phyloP scores from a whole-genome alignment of 805 yeast species.

The Saccharomycopsis synnaedendra region DNA sequence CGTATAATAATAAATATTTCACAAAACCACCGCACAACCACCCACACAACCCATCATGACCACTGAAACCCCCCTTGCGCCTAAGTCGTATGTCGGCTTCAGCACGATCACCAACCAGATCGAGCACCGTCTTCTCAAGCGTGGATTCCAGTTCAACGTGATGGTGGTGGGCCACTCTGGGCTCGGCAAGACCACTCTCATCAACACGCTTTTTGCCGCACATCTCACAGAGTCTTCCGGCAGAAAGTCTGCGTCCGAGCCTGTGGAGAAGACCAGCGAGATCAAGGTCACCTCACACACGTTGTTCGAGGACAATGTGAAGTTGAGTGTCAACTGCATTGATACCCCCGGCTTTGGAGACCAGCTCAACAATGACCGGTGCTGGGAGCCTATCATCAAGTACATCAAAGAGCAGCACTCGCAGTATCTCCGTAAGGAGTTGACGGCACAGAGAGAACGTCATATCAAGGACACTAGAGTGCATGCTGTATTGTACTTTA shows the following conservation, averaged over 20 bases:
- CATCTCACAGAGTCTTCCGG: constrained; percentile 69
- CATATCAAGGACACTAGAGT: constrained; percentile 79
- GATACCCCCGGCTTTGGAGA: constrained; percentile 99
- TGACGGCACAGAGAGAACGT: constrained; percentile 87
- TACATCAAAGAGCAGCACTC: constrained; percentile 94
- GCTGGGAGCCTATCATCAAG: constrained; percentile 94
- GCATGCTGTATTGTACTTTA: constrained; percentile 84
- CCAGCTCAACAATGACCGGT: constrained; percentile 86
- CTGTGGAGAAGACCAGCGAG: constrained; percentile 79
- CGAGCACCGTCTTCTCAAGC: constrained; percentile 79
- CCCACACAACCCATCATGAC: no score
- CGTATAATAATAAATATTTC: no score
- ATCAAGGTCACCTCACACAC: constrained; percentile 61
- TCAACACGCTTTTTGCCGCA: constrained; percentile 83
- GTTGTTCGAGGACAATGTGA: constrained; percentile 77
- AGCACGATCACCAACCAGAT: constrained; percentile 94
- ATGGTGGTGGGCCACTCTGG: constrained; percentile 95
- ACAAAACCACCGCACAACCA: no score
- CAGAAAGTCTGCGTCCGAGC: constrained; percentile 53
- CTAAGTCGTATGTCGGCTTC: constrained; percentile 83
- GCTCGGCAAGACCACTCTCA: constrained; percentile 83
- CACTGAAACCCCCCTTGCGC: constrained; percentile 25
- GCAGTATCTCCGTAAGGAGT: constrained; percentile 80
- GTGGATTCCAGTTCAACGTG: constrained; percentile 89
- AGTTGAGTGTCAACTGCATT: constrained; percentile 73